phyloP scores from a whole-genome alignment of 2,329 filamentous ascomycete species.

The Curvularia spicifera region DNA sequence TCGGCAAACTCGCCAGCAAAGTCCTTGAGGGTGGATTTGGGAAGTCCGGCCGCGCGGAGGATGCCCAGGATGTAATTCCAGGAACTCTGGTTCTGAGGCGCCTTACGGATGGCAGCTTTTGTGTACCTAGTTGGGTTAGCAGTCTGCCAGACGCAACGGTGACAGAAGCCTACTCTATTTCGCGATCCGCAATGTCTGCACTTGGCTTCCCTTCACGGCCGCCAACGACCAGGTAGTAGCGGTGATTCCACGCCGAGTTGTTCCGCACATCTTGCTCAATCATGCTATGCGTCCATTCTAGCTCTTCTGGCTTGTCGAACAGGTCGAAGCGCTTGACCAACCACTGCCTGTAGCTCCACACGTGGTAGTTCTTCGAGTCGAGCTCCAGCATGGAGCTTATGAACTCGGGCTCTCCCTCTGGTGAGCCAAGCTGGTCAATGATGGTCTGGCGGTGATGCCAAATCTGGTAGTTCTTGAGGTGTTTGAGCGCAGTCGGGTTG shows the following conservation, averaged over 20 bases:
- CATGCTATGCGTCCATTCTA: slow-evolving; percentile 73
- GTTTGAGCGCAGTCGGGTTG: slow-evolving; percentile 78
- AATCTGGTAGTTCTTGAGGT: slow-evolving; percentile 99
- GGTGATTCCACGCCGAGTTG: slow-evolving; percentile 97
- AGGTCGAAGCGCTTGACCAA: slow-evolving; percentile 69
- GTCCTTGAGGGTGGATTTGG: slow-evolving; percentile 57
- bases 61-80: slow-evolving; percentile 92
- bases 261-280: slow-evolving; percentile 85
- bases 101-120: slow-evolving; percentile 73
- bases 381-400: slow-evolving; percentile 78
- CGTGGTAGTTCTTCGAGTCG: slow-evolving; percentile 97
- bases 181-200: slow-evolving; percentile 70
- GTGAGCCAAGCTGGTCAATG: slow-evolving; percentile 64
- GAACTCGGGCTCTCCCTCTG: slow-evolving; percentile 74
- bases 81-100: slow-evolving; percentile 90
- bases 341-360: slow-evolving; percentile 93
- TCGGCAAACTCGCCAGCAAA: slow-evolving; percentile 64
- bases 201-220: slow-evolving; percentile 52
- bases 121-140: slow-evolving; percentile 55
- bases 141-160: slow-evolving; percentile 11
- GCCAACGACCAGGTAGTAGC: slow-evolving; percentile 90
- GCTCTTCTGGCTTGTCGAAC: slow-evolving; percentile 64
- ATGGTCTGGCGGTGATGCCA: slow-evolving; percentile 72
- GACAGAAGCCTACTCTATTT: slow-evolving; percentile 66
- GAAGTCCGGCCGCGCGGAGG: slow-evolving; percentile 67